Conservation (phyloP, 768 basidiomycete species). For the Cystofilobasidium bisporidii region DNA sequence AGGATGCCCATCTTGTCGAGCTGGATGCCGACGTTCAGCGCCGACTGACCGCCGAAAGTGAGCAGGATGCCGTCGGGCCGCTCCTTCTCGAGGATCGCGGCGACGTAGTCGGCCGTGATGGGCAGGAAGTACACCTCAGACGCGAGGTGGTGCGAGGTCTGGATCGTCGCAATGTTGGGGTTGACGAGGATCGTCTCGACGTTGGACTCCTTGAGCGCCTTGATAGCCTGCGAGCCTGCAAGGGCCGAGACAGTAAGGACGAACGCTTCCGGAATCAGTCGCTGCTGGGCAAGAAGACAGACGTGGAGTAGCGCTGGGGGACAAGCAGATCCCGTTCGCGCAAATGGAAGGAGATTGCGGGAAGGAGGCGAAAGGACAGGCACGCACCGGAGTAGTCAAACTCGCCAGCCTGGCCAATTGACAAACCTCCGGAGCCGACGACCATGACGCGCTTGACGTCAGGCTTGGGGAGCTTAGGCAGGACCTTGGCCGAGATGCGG, state of each 20-base stretch:
- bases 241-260: background rate
- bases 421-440: constrained; percentile 89
- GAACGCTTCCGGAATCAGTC: too few species aligned
- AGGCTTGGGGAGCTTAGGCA: constrained; percentile 81
- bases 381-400: constrained; percentile 83
- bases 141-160: constrained; percentile 94
- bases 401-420: constrained; percentile 97
- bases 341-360: background rate
- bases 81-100: constrained; percentile 97
- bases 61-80: constrained; percentile 92
- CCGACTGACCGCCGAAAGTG: constrained; percentile 96
- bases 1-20: constrained; percentile 94
- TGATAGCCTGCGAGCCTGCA: constrained; percentile 83
- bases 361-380: background rate
- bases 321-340: background rate
- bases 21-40: constrained; percentile 92
- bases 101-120: constrained; percentile 92
- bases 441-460: constrained; percentile 91
- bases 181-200: constrained; percentile 91
- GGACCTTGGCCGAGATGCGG: constrained; percentile 82
- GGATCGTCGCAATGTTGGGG: constrained; percentile 98
- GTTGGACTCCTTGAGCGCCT: constrained; percentile 91
- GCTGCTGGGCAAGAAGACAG: too few species aligned
- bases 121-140: constrained; percentile 96
- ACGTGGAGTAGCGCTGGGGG: too few species aligned